Evolutionary conservation across 176 grass and related monocot species (phyloP).

Genomic region (Bromus sterilis): DNA sequence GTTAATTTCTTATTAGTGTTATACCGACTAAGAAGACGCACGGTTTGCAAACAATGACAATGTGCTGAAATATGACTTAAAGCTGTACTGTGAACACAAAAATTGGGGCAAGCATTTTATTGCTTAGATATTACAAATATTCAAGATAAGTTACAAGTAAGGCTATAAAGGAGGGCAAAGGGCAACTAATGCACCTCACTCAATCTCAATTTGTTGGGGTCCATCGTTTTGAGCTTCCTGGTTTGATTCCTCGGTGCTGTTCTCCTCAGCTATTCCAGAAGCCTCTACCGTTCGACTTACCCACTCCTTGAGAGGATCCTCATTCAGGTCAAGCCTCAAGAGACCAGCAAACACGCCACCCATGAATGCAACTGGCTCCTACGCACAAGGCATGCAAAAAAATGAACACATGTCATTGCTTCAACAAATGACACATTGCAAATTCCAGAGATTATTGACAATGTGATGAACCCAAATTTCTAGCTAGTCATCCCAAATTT

Average conservation of each 20-base stretch:
- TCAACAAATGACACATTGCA: not conserved
- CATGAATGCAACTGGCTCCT: conserved; percentile 96
- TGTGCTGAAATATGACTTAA: not conserved
- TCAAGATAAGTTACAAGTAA: conserved; percentile 10
- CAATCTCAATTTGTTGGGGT: conserved; percentile 88
- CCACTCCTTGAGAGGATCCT: conserved; percentile 97
- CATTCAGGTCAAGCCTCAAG: conserved; percentile 90
- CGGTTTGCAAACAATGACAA: not conserved
- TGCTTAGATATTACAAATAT: conserved; percentile 11
- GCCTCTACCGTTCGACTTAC: conserved; percentile 64
- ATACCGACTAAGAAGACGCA: not conserved
- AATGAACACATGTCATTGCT: not conserved
- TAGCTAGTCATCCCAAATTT: not conserved
- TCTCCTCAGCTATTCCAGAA: conserved; percentile 66
- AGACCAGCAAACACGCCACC: conserved; percentile 92
- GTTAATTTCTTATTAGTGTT: not conserved
- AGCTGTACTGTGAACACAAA: not conserved
- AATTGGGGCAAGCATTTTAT: not conserved
- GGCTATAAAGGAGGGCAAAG: not conserved
- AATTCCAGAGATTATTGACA: not conserved
- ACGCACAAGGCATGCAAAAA: not conserved
- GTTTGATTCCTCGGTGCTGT: conserved; percentile 22
- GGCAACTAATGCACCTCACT: conserved; percentile 43
- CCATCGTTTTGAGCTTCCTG: conserved; percentile 45
- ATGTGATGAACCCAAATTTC: not conserved